phyloP scores from a whole-genome alignment of 2,329 filamentous ascomycete genomes.

The Dactylella cylindrospora region DNA sequence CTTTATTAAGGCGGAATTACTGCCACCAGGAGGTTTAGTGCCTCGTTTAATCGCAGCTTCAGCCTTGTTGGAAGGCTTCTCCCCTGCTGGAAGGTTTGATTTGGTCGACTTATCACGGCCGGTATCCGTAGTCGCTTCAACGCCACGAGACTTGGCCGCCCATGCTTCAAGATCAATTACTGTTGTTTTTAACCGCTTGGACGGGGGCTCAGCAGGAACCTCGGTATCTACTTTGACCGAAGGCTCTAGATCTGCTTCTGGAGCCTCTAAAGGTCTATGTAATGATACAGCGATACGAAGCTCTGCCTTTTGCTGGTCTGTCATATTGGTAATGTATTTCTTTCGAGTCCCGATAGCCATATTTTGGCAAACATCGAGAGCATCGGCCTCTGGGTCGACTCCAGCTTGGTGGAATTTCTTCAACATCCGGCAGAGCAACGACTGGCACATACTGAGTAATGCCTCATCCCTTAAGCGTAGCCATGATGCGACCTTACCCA shows the following conservation, averaged over 20 bases:
- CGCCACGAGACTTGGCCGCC: slow-evolving; percentile 21
- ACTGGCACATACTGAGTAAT: slow-evolving; percentile 77
- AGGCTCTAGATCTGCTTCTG: slow-evolving; percentile 43
- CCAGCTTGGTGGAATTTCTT: slow-evolving; percentile 77
- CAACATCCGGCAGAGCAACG: slow-evolving; percentile 80
- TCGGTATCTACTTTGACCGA: slow-evolving; percentile 59
- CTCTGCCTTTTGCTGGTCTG: slow-evolving; percentile 79
- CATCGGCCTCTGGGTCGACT: slow-evolving; percentile 56
- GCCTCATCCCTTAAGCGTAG: slow-evolving; percentile 85
- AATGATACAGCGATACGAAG: slow-evolving; percentile 59
- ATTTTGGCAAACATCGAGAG: slow-evolving; percentile 65
- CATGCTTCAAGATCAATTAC: slow-evolving; percentile 17
- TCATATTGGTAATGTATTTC: slow-evolving; percentile 74
- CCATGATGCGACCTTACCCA: slow-evolving; percentile 58
- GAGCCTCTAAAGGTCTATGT: slow-evolving; percentile 59
- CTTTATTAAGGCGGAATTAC: slow-evolving; percentile 22
- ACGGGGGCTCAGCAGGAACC: slow-evolving; percentile 10
- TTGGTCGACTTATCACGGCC: background rate
- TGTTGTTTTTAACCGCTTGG: slow-evolving; percentile 22
- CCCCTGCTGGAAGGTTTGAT: background rate
- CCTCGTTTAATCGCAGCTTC: slow-evolving; percentile 8
- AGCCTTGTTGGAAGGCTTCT: slow-evolving; percentile 7
- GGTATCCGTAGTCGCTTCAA: background rate
- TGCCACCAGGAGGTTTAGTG: background rate
- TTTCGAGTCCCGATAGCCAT: slow-evolving; percentile 55